Conservation (phyloP, 2,329 filamentous ascomycete species). For the Aureobasidium zeae region DNA sequence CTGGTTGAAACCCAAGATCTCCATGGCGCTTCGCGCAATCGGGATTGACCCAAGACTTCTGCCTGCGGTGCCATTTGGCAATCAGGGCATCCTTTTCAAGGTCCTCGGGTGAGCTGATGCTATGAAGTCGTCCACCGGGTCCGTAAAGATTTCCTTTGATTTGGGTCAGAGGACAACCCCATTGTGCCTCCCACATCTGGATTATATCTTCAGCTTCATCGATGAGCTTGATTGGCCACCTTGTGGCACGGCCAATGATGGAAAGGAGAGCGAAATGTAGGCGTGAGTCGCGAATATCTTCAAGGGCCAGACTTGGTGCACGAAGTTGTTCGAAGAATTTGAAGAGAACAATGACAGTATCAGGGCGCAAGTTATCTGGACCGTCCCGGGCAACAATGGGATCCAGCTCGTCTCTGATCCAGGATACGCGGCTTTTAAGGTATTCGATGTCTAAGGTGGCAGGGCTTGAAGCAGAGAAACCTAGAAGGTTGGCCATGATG, state of each 20-base stretch:
- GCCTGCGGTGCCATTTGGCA: constrained; percentile 21
- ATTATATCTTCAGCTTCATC: constrained; percentile 38
- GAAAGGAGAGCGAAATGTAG: constrained; percentile 39
- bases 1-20: constrained; percentile 37
- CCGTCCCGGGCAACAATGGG: constrained; percentile 38
- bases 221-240: constrained; percentile 38
- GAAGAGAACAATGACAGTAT: constrained; percentile 38
- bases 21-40: constrained; percentile 32
- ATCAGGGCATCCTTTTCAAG: constrained; percentile 31
- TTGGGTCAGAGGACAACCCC: constrained; percentile 31
- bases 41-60: constrained; percentile 26
- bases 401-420: constrained; percentile 43
- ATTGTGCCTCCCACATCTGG: constrained; percentile 31
- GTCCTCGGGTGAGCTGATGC: constrained; percentile 32
- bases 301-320: constrained; percentile 24
- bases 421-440: constrained; percentile 32
- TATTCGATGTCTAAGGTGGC: constrained; percentile 19
- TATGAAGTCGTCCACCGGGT: constrained; percentile 35
- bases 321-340: constrained; percentile 30
- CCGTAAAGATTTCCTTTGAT: constrained; percentile 36
- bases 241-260: constrained; percentile 36
- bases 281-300: constrained; percentile 34
- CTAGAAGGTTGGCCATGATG: not conserved
- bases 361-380: constrained; percentile 33
- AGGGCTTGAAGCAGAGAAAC: not conserved